phyloP scores from a whole-genome alignment of 805 yeast species.

The Ogataea wickerhamii region DNA sequence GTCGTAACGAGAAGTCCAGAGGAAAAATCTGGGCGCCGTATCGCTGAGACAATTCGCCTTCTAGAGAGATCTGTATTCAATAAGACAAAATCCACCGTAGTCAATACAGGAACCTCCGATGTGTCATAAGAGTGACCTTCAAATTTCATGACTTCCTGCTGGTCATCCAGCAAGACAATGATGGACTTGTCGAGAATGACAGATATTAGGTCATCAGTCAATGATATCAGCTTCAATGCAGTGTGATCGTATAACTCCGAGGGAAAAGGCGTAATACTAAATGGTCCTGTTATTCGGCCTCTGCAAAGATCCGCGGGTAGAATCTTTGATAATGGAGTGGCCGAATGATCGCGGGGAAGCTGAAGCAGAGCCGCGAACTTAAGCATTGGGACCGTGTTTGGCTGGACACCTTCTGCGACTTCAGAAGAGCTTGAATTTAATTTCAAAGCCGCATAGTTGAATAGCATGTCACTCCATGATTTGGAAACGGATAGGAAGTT shows the following conservation, averaged over 20 bases:
- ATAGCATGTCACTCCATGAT: slow-evolving; percentile 27
- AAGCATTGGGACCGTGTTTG: slow-evolving; percentile 18
- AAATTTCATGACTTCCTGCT: slow-evolving; percentile 25
- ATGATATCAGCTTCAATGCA: slow-evolving; percentile 30
- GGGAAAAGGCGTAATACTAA: slow-evolving; percentile 52
- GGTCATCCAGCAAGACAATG: slow-evolving; percentile 20
- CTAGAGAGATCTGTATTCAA: too few relatives aligned
- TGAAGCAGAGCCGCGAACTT: slow-evolving; percentile 18
- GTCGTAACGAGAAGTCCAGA: slow-evolving; percentile 21
- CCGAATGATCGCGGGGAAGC: slow-evolving; percentile 15
- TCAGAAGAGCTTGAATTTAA: slow-evolving; percentile 23
- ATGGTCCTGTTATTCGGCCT: slow-evolving; percentile 45
- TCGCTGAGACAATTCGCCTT: slow-evolving; percentile 9
- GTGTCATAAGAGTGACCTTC: slow-evolving; percentile 13
- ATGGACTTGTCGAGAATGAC: slow-evolving; percentile 22
- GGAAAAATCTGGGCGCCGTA: slow-evolving; percentile 19
- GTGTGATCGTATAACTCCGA: slow-evolving; percentile 45
- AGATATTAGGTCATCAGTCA: slow-evolving; percentile 25
- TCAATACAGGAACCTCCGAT: slow-evolving; percentile 2
- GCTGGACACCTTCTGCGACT: background rate
- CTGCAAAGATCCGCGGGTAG: slow-evolving; percentile 8
- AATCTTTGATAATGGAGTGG: slow-evolving; percentile 8
- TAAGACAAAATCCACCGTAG: too few relatives aligned
- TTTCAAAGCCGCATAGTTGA: slow-evolving; percentile 23
- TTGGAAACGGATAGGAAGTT: slow-evolving; percentile 35